A percentile compares a stretch with the other conserved stretches of the same genome.
These are phyloP conservation scores for Eremothecium gossypii DNA, from an alignment of 1,139 yeast species.

Conservation along the genomic window DNA sequence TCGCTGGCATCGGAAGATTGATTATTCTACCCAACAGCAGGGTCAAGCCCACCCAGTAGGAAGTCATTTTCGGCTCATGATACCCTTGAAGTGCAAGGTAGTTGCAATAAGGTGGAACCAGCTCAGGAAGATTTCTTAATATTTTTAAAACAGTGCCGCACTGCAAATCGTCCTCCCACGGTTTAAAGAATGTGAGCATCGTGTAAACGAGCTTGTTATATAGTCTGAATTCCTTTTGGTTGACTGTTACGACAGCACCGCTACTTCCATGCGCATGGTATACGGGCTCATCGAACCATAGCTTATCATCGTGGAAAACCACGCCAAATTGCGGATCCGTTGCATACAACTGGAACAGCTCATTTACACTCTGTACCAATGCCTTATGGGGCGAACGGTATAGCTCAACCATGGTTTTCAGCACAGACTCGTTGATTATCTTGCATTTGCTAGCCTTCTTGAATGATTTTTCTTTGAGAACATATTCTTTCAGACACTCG, in stretches of 20 bases:
- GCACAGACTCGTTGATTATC: constrained; percentile 68
- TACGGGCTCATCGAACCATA: constrained; percentile 38
- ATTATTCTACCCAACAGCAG: constrained; percentile 52
- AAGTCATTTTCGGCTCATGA: constrained; percentile 63
- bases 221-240: constrained; percentile 44
- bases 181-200: constrained; percentile 57
- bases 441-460: constrained; percentile 64
- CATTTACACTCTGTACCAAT: constrained; percentile 33
- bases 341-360: constrained; percentile 43
- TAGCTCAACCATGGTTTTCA: constrained; percentile 48
- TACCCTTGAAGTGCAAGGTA: constrained; percentile 49
- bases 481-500: constrained; percentile 39
- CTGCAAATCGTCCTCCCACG: constrained; percentile 69
- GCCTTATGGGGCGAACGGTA: constrained; percentile 36
- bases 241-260: constrained; percentile 29
- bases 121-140: constrained; percentile 51
- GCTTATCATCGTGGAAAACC: constrained; percentile 48
- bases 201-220: constrained; percentile 61
- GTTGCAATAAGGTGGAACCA: constrained; percentile 63
- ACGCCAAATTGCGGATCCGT: constrained; percentile 53
- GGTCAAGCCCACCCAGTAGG: constrained; percentile 77
- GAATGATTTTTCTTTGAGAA: constrained; percentile 53
- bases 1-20: constrained; percentile 43
- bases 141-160: constrained; percentile 46
- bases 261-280: constrained; percentile 14